Conservation (phyloP, 2,329 filamentous ascomycete species). For the Xylariaceae sp. region DNA sequence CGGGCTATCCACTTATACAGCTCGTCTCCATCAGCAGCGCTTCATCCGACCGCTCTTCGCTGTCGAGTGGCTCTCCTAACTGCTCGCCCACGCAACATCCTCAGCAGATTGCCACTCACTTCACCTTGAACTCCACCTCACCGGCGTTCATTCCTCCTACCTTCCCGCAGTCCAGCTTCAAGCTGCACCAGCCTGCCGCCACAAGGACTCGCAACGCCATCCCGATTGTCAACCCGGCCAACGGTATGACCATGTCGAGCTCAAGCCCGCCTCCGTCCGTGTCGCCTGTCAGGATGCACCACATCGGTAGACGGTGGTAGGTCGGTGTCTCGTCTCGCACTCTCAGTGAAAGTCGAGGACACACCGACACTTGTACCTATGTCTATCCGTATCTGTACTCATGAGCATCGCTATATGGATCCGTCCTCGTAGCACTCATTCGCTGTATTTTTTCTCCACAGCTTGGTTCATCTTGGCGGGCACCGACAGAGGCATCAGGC, state of each 20-base stretch:
- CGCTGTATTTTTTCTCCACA: slow-evolving; percentile 33
- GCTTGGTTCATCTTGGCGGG: slow-evolving; percentile 47
- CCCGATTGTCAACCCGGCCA: slow-evolving; percentile 93
- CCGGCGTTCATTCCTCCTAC: slow-evolving; percentile 60
- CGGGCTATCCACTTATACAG: slow-evolving; percentile 45
- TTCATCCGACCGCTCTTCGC: slow-evolving; percentile 84
- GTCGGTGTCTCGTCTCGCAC: slow-evolving; percentile 23
- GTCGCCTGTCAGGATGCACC: slow-evolving; percentile 58
- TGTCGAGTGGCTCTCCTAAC: slow-evolving; percentile 90
- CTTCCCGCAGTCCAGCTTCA: slow-evolving; percentile 62
- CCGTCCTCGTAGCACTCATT: slow-evolving; percentile 33
- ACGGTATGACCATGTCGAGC: slow-evolving; percentile 81
- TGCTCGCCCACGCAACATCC: slow-evolving; percentile 87
- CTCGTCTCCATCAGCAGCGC: slow-evolving; percentile 86
- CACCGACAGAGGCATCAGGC: slow-evolving; percentile 41
- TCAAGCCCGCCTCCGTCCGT: slow-evolving; percentile 77
- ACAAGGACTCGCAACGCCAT: slow-evolving; percentile 91
- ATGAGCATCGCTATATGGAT: slow-evolving; percentile 21
- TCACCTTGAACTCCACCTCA: slow-evolving; percentile 65
- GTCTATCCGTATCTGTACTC: slow-evolving; percentile 27
- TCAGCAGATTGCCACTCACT: slow-evolving; percentile 68
- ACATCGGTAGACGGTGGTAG: slow-evolving; percentile 54
- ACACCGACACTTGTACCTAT: slow-evolving; percentile 32
- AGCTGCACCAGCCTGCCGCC: slow-evolving; percentile 85
- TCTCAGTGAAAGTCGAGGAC: slow-evolving; percentile 34